These are phyloP conservation scores for Fusarium illudens DNA, from an alignment of 2,329 filamentous ascomycete genomes.

Conservation along the genomic window DNA sequence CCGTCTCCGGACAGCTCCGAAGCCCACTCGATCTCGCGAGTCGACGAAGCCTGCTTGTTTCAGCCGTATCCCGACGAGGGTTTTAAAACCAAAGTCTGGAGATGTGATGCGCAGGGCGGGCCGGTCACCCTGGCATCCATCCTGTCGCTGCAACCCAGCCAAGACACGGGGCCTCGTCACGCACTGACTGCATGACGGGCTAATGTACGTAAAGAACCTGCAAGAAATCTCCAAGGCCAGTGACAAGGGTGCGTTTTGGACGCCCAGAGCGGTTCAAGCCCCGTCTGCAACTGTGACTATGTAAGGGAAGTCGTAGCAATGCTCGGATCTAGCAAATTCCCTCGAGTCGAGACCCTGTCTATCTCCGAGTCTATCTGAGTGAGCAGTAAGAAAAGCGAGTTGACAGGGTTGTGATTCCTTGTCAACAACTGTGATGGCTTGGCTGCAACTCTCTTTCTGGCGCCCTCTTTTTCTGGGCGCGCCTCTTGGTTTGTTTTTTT, in stretches of 20 bases:
- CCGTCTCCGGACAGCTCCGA: not conserved
- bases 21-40: not conserved
- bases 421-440: not conserved
- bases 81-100: not conserved
- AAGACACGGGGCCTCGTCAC: not conserved
- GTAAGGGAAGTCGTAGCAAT: not conserved
- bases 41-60: slow-evolving; percentile 8
- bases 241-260: slow-evolving; percentile 1
- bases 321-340: slow-evolving; percentile 1
- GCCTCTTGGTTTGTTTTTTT: slow-evolving; percentile 4
- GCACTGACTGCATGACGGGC: not conserved
- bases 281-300: not conserved
- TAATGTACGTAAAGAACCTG: slow-evolving; percentile 6
- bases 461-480: not conserved
- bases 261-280: not conserved
- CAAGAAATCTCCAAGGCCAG: slow-evolving; percentile 7
- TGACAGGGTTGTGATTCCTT: slow-evolving; percentile 29
- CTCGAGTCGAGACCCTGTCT: slow-evolving; percentile 6
- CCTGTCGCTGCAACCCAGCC: not conserved
- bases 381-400: slow-evolving; percentile 10
- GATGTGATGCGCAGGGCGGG: slow-evolving; percentile 4
- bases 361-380: slow-evolving; percentile 10
- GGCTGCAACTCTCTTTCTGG: not conserved
- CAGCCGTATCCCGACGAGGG: not conserved
- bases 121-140: slow-evolving; percentile 6